phyloP scores from a whole-genome alignment of 108 stramenopile species.

The Cyclotella cryptica region DNA sequence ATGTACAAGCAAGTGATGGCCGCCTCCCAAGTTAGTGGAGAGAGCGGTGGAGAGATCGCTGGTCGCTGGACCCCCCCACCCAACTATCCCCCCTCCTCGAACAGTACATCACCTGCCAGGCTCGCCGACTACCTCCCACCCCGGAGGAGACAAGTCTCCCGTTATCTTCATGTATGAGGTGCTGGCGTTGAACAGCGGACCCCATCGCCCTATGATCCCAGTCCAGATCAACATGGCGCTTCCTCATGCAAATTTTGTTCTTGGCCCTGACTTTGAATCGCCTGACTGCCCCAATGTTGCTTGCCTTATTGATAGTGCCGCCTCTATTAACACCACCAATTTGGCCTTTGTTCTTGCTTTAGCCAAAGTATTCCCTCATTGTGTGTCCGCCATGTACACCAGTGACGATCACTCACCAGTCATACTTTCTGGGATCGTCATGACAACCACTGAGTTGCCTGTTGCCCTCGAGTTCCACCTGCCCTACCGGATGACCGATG shows the following conservation, averaged over 20 bases:
- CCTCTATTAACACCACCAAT: constrained; percentile 16
- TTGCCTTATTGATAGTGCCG: constrained; percentile 11
- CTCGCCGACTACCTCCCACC: background rate
- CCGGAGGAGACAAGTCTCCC: background rate
- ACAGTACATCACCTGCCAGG: background rate
- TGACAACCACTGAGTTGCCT: constrained; percentile 18
- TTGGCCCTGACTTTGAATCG: constrained; percentile 7
- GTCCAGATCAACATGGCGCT: background rate
- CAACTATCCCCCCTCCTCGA: too few species aligned
- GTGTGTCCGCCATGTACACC: background rate
- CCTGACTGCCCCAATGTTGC: background rate
- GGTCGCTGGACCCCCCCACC: too few species aligned
- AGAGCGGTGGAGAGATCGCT: background rate
- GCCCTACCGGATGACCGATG: background rate
- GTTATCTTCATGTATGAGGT: background rate
- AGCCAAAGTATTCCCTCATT: constrained; percentile 5
- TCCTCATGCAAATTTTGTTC: constrained; percentile 8
- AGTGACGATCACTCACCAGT: constrained; percentile 17
- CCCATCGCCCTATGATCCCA: too few species aligned
- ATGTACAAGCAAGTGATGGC: background rate
- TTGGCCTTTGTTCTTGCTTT: background rate
- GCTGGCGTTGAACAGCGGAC: background rate
- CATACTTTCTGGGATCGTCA: constrained; percentile 10
- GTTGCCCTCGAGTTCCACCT: constrained; percentile 11
- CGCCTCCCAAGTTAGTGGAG: background rate